phyloP scores from a whole-genome alignment of 768 basidiomycete species.

The Chlorophyllum brunneum region DNA sequence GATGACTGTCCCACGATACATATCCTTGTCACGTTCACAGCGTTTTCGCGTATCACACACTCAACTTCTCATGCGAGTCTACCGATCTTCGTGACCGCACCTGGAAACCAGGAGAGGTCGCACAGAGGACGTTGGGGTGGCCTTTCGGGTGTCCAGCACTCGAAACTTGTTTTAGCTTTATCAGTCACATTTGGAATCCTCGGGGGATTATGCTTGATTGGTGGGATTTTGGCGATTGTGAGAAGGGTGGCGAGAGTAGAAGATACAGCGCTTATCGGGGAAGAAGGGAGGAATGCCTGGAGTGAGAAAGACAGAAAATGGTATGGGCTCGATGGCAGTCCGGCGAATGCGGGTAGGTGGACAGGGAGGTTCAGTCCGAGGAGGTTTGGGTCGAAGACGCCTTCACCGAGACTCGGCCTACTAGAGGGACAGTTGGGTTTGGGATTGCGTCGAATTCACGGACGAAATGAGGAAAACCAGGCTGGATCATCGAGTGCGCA shows the following conservation, averaged over 20 bases:
- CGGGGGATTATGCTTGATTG: slow-evolving; percentile 54
- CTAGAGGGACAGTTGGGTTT: slow-evolving; percentile 29
- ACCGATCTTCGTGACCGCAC: slow-evolving; percentile 41
- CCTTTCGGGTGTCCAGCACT: slow-evolving; percentile 39
- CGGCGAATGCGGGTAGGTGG: neutral
- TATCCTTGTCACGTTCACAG: slow-evolving; percentile 57
- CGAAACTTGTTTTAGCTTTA: slow-evolving; percentile 51
- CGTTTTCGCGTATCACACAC: slow-evolving; percentile 61
- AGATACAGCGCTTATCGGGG: slow-evolving; percentile 57
- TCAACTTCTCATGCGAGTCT: slow-evolving; percentile 68
- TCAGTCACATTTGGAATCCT: slow-evolving; percentile 59
- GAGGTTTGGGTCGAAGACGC: neutral
- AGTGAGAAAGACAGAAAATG: slow-evolving; percentile 64
- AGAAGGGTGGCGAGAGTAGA: slow-evolving; percentile 53
- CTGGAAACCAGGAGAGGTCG: slow-evolving; percentile 29
- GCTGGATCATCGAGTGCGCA: slow-evolving; percentile 21
- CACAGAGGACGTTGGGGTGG: slow-evolving; percentile 29
- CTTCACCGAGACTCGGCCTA: neutral
- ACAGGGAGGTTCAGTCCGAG: neutral
- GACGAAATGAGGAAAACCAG: slow-evolving; percentile 30
- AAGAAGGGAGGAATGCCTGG: slow-evolving; percentile 55
- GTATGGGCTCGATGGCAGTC: slow-evolving; percentile 47
- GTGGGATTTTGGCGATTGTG: slow-evolving; percentile 49
- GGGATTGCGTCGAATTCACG: slow-evolving; percentile 47
- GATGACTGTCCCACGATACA: slow-evolving; percentile 34